Percentiles rank a stretch among this genome's conserved stretches.
These are phyloP conservation scores for Cunninghamia lanceolata DNA, from an alignment of 75 land plant genomes.

Conservation along the genomic window DNA sequence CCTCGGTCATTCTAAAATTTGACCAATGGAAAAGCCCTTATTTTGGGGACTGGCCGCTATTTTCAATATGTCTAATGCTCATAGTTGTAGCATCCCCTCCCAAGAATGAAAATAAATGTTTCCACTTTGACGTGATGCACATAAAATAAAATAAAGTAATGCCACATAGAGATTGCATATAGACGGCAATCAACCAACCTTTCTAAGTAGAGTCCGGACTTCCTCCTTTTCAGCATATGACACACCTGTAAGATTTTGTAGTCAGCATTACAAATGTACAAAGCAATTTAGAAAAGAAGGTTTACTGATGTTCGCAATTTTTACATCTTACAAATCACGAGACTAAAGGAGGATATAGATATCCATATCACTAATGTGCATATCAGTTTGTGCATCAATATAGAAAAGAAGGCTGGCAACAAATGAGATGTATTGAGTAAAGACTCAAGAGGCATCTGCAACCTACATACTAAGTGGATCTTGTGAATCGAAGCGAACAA, in stretches of 20 bases:
- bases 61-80: neutral
- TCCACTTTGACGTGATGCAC: neutral
- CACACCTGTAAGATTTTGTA: constrained; percentile 47
- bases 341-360: neutral
- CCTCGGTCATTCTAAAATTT: neutral
- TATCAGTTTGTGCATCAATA: neutral
- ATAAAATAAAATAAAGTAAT: neutral
- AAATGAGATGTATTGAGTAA: neutral
- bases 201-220: constrained; percentile 72
- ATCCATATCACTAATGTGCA: neutral
- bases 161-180: neutral
- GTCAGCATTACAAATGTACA: neutral
- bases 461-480: neutral
- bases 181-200: constrained; percentile 45
- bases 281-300: neutral
- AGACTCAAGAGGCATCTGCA: neutral
- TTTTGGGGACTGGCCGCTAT: neutral
- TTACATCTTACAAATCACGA: neutral
- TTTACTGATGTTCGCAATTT: neutral
- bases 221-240: constrained; percentile 86
- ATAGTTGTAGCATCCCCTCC: neutral
- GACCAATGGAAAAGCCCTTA: neutral
- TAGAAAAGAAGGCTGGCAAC: neutral
- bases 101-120: neutral
- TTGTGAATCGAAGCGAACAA: neutral